Base-by-base conservation (phyloP, 2,329 filamentous ascomycete species). In the Raffaelea deltoideospora region DNA sequence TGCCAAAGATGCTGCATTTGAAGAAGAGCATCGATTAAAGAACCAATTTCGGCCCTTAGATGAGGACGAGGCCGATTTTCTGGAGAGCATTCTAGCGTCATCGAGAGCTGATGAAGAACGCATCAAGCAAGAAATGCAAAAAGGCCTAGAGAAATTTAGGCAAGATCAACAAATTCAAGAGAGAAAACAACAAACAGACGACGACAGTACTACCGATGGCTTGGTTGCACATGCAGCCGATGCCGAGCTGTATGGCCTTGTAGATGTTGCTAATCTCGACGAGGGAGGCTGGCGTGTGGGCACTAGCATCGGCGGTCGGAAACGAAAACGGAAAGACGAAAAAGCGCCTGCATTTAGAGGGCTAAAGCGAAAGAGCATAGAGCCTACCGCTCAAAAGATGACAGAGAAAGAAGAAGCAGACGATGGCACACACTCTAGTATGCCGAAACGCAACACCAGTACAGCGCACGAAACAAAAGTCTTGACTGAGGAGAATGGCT, bases 1-100 rank as follows among this genome's bases (percentile, higher is more conserved):
- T 45, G 79, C 80, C 40, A 88, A 87, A 56, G 79, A 88, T 58
- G 81, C 82, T 17, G 80, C 77, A 9, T 85, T 86, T 53, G 82
- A 86, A 53, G 82, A 88, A 55, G 66, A 76, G 43, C 69, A 67
- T 43, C 69, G 69, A 45, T 61, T 88, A 36, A 72, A 73, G 50
- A 82, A 88, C 49, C 83, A 88, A 59, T 87, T 86, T 53, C 72
- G 77, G 28, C 65, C 78, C 3, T 65, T 90, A 22, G 78, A 88
- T 51, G 79, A 85, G 41, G 80, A 86, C 51, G 83, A 88, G 59
- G 65, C 80, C 35, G 80, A 79, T 17, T 88, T 85, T 45, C 58
- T 90, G 35, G 73, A 78, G 33, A 69, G 67, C 32, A 64, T 80
- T 28, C 48, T 60, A 34, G 64, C 61, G 35, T 57, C 58, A 37